phyloP scores from a whole-genome alignment of 2,329 filamentous ascomycete genomes.

The Bretziella fagacearum region DNA sequence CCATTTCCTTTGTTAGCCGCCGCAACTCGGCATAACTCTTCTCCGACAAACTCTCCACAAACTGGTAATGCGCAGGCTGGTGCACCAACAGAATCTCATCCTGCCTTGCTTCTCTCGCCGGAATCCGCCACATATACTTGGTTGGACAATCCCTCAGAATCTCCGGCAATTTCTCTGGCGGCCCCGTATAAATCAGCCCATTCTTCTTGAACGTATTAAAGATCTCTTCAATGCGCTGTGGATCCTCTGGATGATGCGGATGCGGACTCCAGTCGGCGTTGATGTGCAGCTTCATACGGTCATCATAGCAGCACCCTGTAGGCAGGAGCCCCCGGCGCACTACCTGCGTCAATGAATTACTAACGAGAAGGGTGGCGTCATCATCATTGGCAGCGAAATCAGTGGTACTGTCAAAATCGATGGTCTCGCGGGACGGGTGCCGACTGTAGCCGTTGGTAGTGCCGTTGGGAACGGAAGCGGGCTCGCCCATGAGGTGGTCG shows the following conservation, averaged over 20 bases:
- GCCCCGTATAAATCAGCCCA: slow-evolving; percentile 53
- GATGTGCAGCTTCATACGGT: slow-evolving; percentile 87
- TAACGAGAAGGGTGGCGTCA: slow-evolving; percentile 15
- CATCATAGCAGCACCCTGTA: slow-evolving; percentile 76
- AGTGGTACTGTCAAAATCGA: slow-evolving; percentile 13
- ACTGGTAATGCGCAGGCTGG: slow-evolving; percentile 56
- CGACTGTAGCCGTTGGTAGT: slow-evolving; percentile 10
- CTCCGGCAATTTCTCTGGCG: slow-evolving; percentile 34
- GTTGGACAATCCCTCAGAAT: slow-evolving; percentile 38
- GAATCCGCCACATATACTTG: slow-evolving; percentile 58
- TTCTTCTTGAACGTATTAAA: slow-evolving; percentile 74
- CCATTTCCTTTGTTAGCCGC: slow-evolving; percentile 42
- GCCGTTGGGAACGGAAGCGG: slow-evolving; percentile 5
- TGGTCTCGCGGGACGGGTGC: slow-evolving; percentile 7
- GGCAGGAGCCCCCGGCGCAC: slow-evolving; percentile 37
- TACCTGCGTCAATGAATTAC: slow-evolving; percentile 21
- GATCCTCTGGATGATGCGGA: slow-evolving; percentile 87
- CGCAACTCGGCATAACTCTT: slow-evolving; percentile 49
- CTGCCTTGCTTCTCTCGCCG: slow-evolving; percentile 56
- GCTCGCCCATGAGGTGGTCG: slow-evolving; percentile 26
- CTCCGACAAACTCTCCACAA: slow-evolving; percentile 45
- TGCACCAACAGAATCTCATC: slow-evolving; percentile 73
- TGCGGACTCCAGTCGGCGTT: slow-evolving; percentile 59
- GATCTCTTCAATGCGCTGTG: slow-evolving; percentile 78
- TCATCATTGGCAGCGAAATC: slow-evolving; percentile 15